Conservation (phyloP, 2,329 filamentous ascomycete genomes). For the Colletotrichum chlorophyti region DNA sequence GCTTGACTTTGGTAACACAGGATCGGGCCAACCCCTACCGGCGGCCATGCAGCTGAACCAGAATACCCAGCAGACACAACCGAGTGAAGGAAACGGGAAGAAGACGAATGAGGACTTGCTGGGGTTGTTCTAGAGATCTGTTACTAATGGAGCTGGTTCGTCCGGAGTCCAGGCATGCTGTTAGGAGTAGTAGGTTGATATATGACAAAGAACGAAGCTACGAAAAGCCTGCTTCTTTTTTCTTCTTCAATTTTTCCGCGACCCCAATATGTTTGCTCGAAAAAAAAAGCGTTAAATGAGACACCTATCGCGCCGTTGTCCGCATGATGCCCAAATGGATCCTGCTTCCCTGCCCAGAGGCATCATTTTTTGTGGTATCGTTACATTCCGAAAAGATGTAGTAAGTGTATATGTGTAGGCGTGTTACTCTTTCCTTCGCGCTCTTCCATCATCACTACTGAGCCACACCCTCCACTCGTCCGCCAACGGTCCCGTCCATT, state of each 20-base stretch:
- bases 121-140: constrained; percentile 46
- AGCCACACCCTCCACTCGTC: constrained; percentile 48
- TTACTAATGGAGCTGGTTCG: constrained; percentile 7
- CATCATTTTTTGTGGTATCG: too few species aligned
- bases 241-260: neutral
- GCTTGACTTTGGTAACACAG: constrained; percentile 72
- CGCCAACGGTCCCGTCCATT: constrained; percentile 51
- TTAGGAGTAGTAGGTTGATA: constrained; percentile 29
- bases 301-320: constrained; percentile 16
- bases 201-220: constrained; percentile 29
- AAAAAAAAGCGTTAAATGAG: neutral
- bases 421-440: neutral
- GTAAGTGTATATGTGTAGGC: too few species aligned
- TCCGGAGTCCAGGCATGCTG: constrained; percentile 26
- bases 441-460: constrained; percentile 4
- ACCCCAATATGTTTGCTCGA: constrained; percentile 9
- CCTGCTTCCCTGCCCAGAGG: too few species aligned
- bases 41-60: constrained; percentile 63
- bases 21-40: constrained; percentile 66
- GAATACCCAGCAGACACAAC: constrained; percentile 37
- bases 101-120: constrained; percentile 68
- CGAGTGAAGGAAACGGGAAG: constrained; percentile 50
- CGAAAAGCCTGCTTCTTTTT: constrained; percentile 26
- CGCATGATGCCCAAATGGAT: neutral
- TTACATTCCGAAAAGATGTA: too few species aligned